Evolutionary conservation across 768 basidiomycete species (phyloP).

Genomic region (Tulasnella sp.): DNA sequence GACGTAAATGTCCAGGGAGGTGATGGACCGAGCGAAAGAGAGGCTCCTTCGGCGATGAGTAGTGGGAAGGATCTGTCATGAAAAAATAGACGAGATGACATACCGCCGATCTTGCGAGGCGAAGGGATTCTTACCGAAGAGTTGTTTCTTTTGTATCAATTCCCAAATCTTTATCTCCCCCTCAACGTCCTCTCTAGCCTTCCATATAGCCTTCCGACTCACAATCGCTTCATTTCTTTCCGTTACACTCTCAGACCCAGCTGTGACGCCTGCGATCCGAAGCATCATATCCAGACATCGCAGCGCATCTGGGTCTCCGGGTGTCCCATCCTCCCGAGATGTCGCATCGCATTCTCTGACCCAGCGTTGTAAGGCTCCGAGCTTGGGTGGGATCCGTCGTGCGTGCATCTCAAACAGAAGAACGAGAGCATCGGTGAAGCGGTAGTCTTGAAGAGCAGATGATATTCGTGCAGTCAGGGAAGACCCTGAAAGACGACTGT

Average conservation of each 20-base stretch:
- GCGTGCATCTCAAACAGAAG: slow-evolving; percentile 44
- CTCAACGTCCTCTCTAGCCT: too few species aligned
- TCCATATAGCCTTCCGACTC: too few species aligned
- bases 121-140: too few species aligned
- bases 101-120: too few species aligned
- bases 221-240: too few species aligned
- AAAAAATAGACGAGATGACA: too few species aligned
- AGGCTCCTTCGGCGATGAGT: too few species aligned
- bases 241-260: slow-evolving; percentile 19
- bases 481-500: slow-evolving; percentile 20
- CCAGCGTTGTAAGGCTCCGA: slow-evolving; percentile 46
- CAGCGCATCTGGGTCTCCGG: slow-evolving; percentile 35
- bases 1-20: slow-evolving; percentile 37
- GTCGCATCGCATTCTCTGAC: slow-evolving; percentile 48
- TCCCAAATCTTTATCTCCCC: too few species aligned
- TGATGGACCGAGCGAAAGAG: too few species aligned
- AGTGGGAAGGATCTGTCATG: too few species aligned
- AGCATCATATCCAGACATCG: slow-evolving; percentile 41
- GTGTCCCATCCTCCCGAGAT: slow-evolving; percentile 30
- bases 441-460: slow-evolving; percentile 34
- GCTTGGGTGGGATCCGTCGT: slow-evolving; percentile 36
- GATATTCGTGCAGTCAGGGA: slow-evolving; percentile 33
- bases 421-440: slow-evolving; percentile 39
- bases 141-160: too few species aligned
- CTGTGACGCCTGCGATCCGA: slow-evolving; percentile 29